Conservation (phyloP, 164 flowering plant genomes). For the Nelumbo lutea region DNA sequence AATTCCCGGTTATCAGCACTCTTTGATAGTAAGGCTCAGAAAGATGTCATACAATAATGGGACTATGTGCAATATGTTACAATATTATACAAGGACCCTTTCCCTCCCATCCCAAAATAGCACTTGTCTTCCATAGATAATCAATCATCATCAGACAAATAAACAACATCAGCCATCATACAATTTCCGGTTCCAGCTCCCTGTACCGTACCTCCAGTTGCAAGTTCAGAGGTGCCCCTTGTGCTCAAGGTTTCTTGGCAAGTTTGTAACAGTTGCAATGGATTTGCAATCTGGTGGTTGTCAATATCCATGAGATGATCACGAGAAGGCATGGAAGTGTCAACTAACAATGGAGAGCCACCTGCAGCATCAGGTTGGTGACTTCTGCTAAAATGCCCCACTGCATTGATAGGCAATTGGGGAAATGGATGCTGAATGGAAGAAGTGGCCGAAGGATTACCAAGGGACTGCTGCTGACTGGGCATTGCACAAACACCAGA, state of each 20-base stretch:
- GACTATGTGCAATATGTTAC: background rate
- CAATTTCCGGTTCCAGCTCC: slow-evolving; percentile 6
- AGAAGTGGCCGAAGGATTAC: slow-evolving; percentile 9
- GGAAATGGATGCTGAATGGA: slow-evolving; percentile 10
- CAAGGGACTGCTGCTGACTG: slow-evolving; percentile 1
- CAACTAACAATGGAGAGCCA: slow-evolving; percentile 5
- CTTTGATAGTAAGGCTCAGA: no score
- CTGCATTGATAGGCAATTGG: slow-evolving; percentile 5
- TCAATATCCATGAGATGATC: slow-evolving; percentile 23
- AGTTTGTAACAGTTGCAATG: slow-evolving; percentile 10
- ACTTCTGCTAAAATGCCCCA: slow-evolving; percentile 1
- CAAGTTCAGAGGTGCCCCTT: slow-evolving; percentile 6
- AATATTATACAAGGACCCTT: background rate
- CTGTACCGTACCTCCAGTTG: slow-evolving; percentile 2
- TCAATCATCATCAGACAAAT: slow-evolving; percentile 62
- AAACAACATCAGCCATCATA: slow-evolving; percentile 29
- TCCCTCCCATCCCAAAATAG: no score
- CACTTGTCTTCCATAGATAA: background rate
- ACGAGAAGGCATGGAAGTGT: slow-evolving; percentile 12
- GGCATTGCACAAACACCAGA: no score
- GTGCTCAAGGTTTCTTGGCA: slow-evolving; percentile 8
- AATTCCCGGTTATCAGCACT: no score
- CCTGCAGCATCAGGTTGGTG: slow-evolving; percentile 10
- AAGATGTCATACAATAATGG: background rate
- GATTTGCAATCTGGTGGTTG: slow-evolving; percentile 13